Base-by-base conservation (phyloP, 768 basidiomycete genomes). In the Amanita muscaria region DNA sequence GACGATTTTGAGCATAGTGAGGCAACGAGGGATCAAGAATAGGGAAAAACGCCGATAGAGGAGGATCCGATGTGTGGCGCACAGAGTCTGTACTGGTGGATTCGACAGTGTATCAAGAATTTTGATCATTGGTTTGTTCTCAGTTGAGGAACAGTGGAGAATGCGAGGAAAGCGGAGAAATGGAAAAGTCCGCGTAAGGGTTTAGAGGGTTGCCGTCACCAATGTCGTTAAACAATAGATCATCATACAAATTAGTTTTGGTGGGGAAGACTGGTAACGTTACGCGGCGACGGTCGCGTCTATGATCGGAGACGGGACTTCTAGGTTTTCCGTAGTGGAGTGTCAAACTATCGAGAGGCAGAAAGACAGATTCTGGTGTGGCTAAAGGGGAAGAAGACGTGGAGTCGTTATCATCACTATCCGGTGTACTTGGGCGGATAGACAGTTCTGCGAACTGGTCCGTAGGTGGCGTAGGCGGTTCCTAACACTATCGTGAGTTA, bases 381-480 rank as follows among this genome's bases (percentile, higher is more conserved):
- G 80, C 80, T 51, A 78, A 74, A 35, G 73, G 51, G 7, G 77
- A 79, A 6, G 74, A 76, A n/a, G 65, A 59, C 9, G 77, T 68
- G 5, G 73, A 71, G 51, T 73, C 66, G 18, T 64, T 67, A 34
- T 59, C 55, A 50, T 66, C 65, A 41, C 62, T 34, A 60, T 60
- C 25, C 75, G 74, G 50, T 67, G 62, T 22, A 36, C 29, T 29
- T 9, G 41, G 30, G 24, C 22, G 41, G n/a, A 82, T 66, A 19
- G 79, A 72, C n/a, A 83, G 63, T 12, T 69, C 68, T 39, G 77
- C 71, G 54, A 79, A 74, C 59, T 69, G 60, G 53, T 61, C 55
- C 44, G 70, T 63, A 48, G 73, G 63, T 51, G 65, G 51, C 45
- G 42, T 60, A 51, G 45, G 53, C 40, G 44, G 22, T 29, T 39